Evolutionary conservation across 2,329 filamentous ascomycete species (phyloP).

Genomic region (Sporothrix pseudoabietina): DNA sequence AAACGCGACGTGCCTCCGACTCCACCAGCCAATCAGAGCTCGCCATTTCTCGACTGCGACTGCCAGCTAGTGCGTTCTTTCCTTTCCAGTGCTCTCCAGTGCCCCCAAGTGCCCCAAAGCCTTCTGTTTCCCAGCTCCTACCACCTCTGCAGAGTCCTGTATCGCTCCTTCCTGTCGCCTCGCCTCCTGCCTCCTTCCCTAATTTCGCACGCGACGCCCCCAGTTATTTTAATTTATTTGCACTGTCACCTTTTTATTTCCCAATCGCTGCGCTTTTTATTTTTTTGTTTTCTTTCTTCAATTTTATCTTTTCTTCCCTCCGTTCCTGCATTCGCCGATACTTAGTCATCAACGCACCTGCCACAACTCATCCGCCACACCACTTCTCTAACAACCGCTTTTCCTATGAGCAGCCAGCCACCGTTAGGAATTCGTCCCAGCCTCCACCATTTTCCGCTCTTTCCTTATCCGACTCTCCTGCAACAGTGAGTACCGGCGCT

Average conservation of each 20-base stretch:
- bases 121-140: not conserved
- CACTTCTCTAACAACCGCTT: not conserved
- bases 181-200: not conserved
- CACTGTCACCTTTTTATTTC: slow-evolving; percentile 32
- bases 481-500: not conserved
- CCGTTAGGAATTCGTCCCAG: slow-evolving; percentile 29
- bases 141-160: not conserved
- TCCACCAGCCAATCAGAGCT: slow-evolving; percentile 33
- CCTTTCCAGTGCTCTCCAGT: not conserved
- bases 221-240: slow-evolving; percentile 17
- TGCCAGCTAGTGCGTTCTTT: slow-evolving; percentile 28
- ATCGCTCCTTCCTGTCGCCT: slow-evolving; percentile 1
- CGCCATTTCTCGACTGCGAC: not conserved
- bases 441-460: slow-evolving; percentile 10
- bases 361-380: slow-evolving; percentile 30
- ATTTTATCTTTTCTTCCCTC: slow-evolving; percentile 33
- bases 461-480: not conserved
- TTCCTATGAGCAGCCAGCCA: slow-evolving; percentile 22
- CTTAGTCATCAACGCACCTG: slow-evolving; percentile 27
- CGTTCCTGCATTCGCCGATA: slow-evolving; percentile 7
- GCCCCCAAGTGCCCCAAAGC: not conserved
- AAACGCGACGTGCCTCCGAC: slow-evolving; percentile 35
- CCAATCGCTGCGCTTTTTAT: not conserved
- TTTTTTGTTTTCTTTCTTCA: slow-evolving; percentile 19
- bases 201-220: not conserved